These are phyloP conservation scores for Euphorbia lathyris DNA, from an alignment of 345 rosid genomes.

Conservation along the genomic window DNA sequence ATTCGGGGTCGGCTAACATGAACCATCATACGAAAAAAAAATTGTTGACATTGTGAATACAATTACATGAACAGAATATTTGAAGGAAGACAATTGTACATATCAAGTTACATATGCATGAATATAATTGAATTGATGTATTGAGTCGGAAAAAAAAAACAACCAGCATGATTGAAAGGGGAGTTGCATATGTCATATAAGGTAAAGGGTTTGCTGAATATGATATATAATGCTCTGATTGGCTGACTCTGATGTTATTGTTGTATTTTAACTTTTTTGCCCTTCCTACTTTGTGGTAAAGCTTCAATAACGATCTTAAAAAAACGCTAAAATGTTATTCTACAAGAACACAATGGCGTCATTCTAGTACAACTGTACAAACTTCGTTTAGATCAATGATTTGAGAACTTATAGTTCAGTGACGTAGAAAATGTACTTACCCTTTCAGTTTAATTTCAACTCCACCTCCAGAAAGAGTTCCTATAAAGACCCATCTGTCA, in stretches of 20 bases:
- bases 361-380: background rate
- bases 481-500: slow-evolving; percentile 83
- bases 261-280: background rate
- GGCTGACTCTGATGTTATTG: too few species aligned
- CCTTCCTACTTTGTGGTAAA: background rate
- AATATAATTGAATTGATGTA: background rate
- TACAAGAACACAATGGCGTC: slow-evolving; percentile 1
- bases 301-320: slow-evolving; percentile 8
- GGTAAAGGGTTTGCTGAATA: background rate
- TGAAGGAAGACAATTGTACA: background rate
- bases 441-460: slow-evolving; percentile 78
- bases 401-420: slow-evolving; percentile 2
- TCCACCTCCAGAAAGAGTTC: slow-evolving; percentile 98
- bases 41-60: background rate
- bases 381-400: background rate
- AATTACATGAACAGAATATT: background rate
- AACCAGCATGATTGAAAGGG: background rate
- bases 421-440: slow-evolving; percentile 9
- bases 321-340: background rate
- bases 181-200: background rate
- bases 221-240: background rate
- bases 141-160: too few species aligned
- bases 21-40: too few species aligned
- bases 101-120: background rate
- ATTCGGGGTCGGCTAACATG: too few species aligned